Percentiles rank a stretch among this genome's conserved stretches.
Evolutionary conservation across 169 alveolate species (phyloP).

Genomic region (Amoebophrya sp.): DNA sequence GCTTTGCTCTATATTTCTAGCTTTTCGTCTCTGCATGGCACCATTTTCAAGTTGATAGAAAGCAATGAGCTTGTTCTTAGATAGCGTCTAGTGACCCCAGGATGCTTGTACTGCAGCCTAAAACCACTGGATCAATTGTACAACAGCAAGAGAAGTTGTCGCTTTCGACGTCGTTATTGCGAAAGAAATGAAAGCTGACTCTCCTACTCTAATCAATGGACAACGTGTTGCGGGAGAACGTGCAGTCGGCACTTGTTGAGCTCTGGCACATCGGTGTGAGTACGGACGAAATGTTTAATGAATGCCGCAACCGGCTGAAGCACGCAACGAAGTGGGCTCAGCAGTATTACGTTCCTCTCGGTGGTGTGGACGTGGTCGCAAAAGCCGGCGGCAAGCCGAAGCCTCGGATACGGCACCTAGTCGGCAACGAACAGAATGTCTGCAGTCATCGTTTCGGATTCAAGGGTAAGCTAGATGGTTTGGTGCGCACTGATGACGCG

Average conservation of each 20-base stretch:
- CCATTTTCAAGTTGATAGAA: no score
- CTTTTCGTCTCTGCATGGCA: no score
- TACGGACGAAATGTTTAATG: neutral
- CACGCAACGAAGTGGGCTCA: neutral
- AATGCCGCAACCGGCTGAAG: neutral
- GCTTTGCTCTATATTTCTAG: no score
- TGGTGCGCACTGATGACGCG: neutral
- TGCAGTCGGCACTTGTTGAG: neutral
- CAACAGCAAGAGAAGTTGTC: no score
- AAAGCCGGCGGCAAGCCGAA: neutral
- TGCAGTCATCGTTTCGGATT: neutral
- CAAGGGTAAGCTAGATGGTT: neutral
- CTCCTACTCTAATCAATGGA: no score
- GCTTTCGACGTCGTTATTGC: no score
- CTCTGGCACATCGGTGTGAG: neutral
- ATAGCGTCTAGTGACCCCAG: no score
- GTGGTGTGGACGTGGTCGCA: neutral
- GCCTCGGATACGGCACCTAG: neutral
- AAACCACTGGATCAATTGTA: no score
- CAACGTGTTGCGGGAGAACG: neutral
- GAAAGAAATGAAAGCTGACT: no score
- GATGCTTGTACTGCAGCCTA: no score
- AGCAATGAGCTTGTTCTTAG: no score
- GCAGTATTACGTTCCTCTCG: neutral
- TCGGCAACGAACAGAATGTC: constrained; percentile 15